Conservation (phyloP, 2,329 filamentous ascomycete species). For the Diaporthe australafricana region DNA sequence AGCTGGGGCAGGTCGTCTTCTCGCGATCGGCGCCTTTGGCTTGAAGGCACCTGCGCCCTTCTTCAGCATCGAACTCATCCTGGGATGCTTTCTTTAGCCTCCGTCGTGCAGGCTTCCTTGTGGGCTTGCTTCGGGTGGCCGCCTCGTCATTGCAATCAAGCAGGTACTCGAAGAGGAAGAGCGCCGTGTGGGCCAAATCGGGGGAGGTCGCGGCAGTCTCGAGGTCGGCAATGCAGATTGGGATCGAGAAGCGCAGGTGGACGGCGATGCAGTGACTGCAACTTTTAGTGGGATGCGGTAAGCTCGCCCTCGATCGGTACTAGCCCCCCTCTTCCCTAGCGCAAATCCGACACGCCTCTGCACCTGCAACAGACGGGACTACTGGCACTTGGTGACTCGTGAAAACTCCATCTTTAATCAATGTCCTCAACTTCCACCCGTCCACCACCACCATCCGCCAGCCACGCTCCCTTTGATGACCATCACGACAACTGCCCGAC, state of each 20-base stretch:
- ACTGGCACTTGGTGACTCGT: constrained; percentile 34
- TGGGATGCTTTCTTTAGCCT: constrained; percentile 42
- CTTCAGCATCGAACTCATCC: constrained; percentile 76
- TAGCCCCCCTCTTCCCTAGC: constrained; percentile 28
- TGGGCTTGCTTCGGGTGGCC: background rate
- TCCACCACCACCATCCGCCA: constrained; percentile 29
- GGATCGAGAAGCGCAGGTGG: background rate
- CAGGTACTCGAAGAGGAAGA: background rate
- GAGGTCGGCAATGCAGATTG: background rate
- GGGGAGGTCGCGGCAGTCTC: background rate
- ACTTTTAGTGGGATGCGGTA: constrained; percentile 14
- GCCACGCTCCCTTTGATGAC: constrained; percentile 49
- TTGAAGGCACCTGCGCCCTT: constrained; percentile 74
- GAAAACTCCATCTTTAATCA: constrained; percentile 40
- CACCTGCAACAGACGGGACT: constrained; percentile 17
- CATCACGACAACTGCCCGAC: constrained; percentile 45
- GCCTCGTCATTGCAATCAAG: constrained; percentile 33
- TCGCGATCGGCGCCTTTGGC: constrained; percentile 72
- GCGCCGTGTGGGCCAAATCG: background rate
- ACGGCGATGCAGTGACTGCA: background rate
- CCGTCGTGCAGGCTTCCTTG: constrained; percentile 30
- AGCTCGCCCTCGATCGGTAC: constrained; percentile 29
- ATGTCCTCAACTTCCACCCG: constrained; percentile 42
- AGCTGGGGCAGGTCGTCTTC: constrained; percentile 59
- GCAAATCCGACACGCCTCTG: constrained; percentile 23